Conservation (phyloP, 73 alveolate genomes). For the Paramecium bursaria region DNA sequence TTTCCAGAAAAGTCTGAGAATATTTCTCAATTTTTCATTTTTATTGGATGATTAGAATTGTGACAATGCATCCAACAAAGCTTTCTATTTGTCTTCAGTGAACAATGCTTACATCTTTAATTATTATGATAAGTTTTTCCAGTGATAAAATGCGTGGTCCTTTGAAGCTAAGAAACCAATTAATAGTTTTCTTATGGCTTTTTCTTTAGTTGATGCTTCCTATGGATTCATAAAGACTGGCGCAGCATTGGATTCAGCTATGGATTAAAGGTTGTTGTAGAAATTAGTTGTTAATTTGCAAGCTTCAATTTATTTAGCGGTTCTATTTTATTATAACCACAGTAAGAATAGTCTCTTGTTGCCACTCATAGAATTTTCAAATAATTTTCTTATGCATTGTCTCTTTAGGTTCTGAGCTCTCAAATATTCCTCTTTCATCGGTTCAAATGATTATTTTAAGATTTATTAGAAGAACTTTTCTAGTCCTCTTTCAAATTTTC, state of each 20-base stretch:
- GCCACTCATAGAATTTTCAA: slow-evolving; percentile 50
- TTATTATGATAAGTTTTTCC: too few relatives aligned
- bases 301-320: slow-evolving; percentile 40
- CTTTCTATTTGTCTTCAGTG: slow-evolving; percentile 18
- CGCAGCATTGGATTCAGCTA: too few relatives aligned
- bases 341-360: slow-evolving; percentile 36
- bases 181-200: too few relatives aligned
- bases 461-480: background rate
- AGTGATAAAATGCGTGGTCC: too few relatives aligned
- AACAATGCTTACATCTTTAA: background rate
- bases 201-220: too few relatives aligned
- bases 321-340: slow-evolving; percentile 42
- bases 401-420: slow-evolving; percentile 34
- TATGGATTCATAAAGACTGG: too few relatives aligned
- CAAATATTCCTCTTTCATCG: slow-evolving; percentile 38
- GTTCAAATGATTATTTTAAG: slow-evolving; percentile 35
- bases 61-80: slow-evolving; percentile 1
- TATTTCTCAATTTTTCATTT: background rate
- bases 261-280: too few relatives aligned
- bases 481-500: slow-evolving; percentile 36
- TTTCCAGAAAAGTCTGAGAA: background rate
- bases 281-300: slow-evolving; percentile 5
- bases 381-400: slow-evolving; percentile 10
- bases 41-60: background rate
- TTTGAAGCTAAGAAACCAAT: too few relatives aligned